Conservation (phyloP, 805 yeast genomes). For the Myxozyma mucilagina region DNA sequence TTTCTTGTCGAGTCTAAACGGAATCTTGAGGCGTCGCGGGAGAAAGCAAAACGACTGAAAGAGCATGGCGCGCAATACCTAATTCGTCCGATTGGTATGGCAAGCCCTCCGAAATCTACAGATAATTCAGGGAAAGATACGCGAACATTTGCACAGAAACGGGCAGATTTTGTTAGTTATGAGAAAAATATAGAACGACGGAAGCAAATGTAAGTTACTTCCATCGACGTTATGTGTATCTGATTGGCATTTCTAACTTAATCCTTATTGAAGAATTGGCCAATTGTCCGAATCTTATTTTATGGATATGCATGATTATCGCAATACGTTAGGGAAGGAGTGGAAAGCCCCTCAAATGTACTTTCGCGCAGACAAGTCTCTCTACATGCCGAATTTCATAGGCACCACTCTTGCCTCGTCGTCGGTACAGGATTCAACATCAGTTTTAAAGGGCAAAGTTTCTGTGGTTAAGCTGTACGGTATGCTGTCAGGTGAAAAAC, state of each 20-base stretch:
- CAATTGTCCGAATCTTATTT: constrained; percentile 70
- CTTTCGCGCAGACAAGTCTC: constrained; percentile 69
- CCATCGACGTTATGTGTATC: too few species aligned
- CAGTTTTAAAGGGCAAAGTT: constrained; percentile 51
- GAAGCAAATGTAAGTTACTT: constrained; percentile 50
- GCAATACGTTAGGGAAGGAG: constrained; percentile 79
- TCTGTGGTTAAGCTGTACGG: constrained; percentile 67
- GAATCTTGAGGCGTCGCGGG: background rate
- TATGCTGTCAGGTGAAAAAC: constrained; percentile 67
- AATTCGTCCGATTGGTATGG: constrained; percentile 50
- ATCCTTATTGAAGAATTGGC: constrained; percentile 3
- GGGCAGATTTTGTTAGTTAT: constrained; percentile 51
- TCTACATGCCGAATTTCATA: constrained; percentile 77
- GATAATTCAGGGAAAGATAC: constrained; percentile 47
- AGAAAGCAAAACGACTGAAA: background rate
- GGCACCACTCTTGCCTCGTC: constrained; percentile 53
- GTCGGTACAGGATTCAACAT: constrained; percentile 40
- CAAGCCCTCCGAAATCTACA: constrained; percentile 42
- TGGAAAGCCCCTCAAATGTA: constrained; percentile 80
- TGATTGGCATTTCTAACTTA: background rate
- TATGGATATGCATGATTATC: constrained; percentile 57
- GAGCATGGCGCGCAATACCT: constrained; percentile 16
- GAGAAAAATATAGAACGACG: constrained; percentile 52
- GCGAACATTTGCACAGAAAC: constrained; percentile 43
- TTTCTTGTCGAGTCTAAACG: constrained; percentile 8